Conservation (phyloP, 768 basidiomycete species). For the Dendrothele bispora region DNA sequence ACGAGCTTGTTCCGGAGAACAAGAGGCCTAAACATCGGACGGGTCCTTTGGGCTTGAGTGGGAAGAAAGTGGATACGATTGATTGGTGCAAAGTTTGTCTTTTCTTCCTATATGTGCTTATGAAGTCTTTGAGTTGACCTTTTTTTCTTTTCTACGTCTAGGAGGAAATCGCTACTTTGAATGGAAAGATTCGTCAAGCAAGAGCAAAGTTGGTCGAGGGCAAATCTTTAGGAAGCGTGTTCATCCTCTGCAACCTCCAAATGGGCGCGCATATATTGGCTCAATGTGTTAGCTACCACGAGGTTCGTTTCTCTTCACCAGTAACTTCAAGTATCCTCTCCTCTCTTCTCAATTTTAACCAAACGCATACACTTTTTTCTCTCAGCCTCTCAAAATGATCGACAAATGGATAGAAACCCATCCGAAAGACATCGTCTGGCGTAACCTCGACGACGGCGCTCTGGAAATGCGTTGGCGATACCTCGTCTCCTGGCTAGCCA, state of each 20-base stretch:
- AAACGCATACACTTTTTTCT: background rate
- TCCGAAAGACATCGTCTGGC: conserved; percentile 58
- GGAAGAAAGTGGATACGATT: conserved; percentile 66
- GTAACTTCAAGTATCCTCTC: too few relatives aligned
- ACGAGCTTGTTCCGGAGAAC: conserved; percentile 51
- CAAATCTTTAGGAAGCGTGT: conserved; percentile 54
- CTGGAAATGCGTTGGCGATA: conserved; percentile 55
- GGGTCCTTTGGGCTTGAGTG: conserved; percentile 47
- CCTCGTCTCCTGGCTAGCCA: conserved; percentile 54
- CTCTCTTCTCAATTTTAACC: background rate
- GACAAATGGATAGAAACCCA: conserved; percentile 62
- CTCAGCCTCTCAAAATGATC: conserved; percentile 54
- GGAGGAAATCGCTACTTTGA: conserved; percentile 52
- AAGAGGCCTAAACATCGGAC: conserved; percentile 54
- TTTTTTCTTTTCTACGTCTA: conserved; percentile 15
- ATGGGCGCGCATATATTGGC: conserved; percentile 72
- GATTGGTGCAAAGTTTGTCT: conserved; percentile 56
- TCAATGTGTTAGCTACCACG: conserved; percentile 57
- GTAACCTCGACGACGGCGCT: conserved; percentile 51
- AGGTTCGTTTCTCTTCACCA: conserved; percentile 27
- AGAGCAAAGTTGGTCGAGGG: conserved; percentile 37
- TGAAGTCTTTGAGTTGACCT: background rate
- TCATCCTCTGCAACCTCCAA: conserved; percentile 71
- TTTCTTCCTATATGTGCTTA: too few relatives aligned
- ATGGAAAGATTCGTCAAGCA: conserved; percentile 39